A percentile compares a stretch with the other conserved stretches of the same genome.
phyloP scores from a whole-genome alignment of 2,329 filamentous ascomycete genomes.

The Aspergillus sp. region DNA sequence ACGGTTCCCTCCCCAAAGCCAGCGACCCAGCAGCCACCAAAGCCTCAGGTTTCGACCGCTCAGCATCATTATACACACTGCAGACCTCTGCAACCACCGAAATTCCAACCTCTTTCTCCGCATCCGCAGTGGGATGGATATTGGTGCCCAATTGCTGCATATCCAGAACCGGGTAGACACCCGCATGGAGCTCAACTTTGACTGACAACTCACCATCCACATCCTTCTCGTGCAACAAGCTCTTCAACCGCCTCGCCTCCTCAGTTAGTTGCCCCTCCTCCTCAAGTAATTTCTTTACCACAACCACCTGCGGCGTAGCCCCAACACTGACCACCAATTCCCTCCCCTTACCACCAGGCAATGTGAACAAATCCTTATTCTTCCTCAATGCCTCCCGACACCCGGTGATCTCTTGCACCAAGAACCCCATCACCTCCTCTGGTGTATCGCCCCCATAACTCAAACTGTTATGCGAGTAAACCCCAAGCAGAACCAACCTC shows the following conservation, averaged over 20 bases:
- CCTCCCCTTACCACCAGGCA: conserved; percentile 16
- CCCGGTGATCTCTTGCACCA: conserved; percentile 62
- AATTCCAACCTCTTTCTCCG: conserved; percentile 61
- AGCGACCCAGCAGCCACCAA: conserved; percentile 69
- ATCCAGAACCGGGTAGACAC: conserved; percentile 74
- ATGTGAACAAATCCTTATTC: conserved; percentile 12
- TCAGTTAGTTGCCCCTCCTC: conserved; percentile 36
- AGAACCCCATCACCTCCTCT: conserved; percentile 59
- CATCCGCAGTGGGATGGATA: conserved; percentile 46
- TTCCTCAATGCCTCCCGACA: conserved; percentile 32
- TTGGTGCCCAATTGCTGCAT: conserved; percentile 77
- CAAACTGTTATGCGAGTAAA: conserved; percentile 74
- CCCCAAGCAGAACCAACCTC: conserved; percentile 55
- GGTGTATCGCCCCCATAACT: conserved; percentile 63
- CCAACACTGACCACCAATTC: conserved; percentile 67
- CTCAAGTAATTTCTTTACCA: conserved; percentile 60
- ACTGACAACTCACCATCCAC: conserved; percentile 25
- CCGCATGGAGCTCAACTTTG: conserved; percentile 70
- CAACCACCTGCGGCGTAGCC: conserved; percentile 72
- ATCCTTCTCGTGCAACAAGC: conserved; percentile 31
- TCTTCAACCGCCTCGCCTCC: conserved; percentile 19
- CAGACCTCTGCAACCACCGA: conserved; percentile 72
- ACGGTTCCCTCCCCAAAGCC: conserved; percentile 72
- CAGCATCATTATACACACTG: conserved; percentile 65
- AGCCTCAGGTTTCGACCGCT: conserved; percentile 58